Base-by-base conservation (phyloP, 2,329 filamentous ascomycete genomes). In the Cytospora schulzeri region DNA sequence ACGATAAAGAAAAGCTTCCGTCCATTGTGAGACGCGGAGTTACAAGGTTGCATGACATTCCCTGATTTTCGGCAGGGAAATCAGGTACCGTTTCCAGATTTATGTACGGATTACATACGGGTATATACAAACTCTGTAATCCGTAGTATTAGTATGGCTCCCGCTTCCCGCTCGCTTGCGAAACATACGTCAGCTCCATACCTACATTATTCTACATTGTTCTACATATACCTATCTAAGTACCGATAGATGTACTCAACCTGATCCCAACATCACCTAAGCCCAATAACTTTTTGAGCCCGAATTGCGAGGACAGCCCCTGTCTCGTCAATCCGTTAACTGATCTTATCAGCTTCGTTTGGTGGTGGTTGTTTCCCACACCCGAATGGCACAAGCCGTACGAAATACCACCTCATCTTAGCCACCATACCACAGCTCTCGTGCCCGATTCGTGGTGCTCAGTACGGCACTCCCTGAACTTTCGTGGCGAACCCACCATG, bases 401-500 rank as follows among this genome's bases (percentile, higher is more conserved):
- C 52, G 22, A 50, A 35, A 56, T n/a, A 6, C n/a, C 60, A 51
- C n/a, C n/a, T n/a, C 26, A 53, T 15, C 28, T 35, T n/a, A 33
- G 41, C 24, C 31, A 45, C 51, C 31, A 31, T 31, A 38, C 24
- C 33, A 54, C 50, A 33, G 51, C 51, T 31, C 51, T 31, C 51
- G 59, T 54, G 51, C 59, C 17, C 59, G 38, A 12, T 54, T 38
- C 45, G 33, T 19, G 22, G 55, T 63, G 35, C 57, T 35, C 31
- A 11, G 24, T 15, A 28, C 55, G 51, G 29, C 38, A 19, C 31
- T 22, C n/a, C 38, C 15, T 22, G 35, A 54, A 41, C 38, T 29
- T 54, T 28, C 26, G 51, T 38, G 60, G 45, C 48, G 38, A 33
- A 31, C 29, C 22, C 62, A 64, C 38, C 65, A 67, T 67, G 65